Percentiles rank a stretch among this genome's conserved stretches.
phyloP scores from a whole-genome alignment of 2,329 filamentous ascomycete species.

The Torrubiella hemipterigena region DNA sequence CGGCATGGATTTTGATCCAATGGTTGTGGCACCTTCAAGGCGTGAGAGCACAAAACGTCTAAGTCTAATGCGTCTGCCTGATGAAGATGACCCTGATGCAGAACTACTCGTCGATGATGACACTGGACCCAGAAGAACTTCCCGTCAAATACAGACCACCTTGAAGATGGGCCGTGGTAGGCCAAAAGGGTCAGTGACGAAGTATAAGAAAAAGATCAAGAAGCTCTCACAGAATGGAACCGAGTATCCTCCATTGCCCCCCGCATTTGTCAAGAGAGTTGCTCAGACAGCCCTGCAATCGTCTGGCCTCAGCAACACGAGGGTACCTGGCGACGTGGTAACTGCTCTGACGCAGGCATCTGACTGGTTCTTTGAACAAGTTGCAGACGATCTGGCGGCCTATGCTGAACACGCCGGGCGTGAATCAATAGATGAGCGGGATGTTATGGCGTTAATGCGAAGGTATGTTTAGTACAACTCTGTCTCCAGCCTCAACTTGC shows the following conservation, averaged over 20 bases:
- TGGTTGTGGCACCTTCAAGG: too few relatives aligned
- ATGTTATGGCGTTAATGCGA: constrained; percentile 71
- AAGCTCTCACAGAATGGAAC: constrained; percentile 57
- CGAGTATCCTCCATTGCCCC: constrained; percentile 63
- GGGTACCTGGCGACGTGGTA: constrained; percentile 62
- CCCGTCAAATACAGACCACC: not conserved
- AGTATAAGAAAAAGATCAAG: constrained; percentile 27
- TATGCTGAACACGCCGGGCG: constrained; percentile 75
- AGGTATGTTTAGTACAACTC: constrained; percentile 45
- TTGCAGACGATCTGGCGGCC: constrained; percentile 64
- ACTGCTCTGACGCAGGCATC: constrained; percentile 67
- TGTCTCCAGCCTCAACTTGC: constrained; percentile 10
- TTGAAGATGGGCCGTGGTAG: constrained; percentile 4
- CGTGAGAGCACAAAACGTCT: too few relatives aligned
- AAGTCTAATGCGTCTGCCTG: too few relatives aligned
- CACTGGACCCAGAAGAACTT: too few relatives aligned
- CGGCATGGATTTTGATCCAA: too few relatives aligned
- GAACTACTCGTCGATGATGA: constrained; percentile 1
- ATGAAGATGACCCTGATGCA: too few relatives aligned
- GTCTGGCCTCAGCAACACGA: constrained; percentile 52
- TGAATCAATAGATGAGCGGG: constrained; percentile 76
- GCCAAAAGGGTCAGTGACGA: too few relatives aligned
- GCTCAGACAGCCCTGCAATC: constrained; percentile 60
- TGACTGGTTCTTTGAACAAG: constrained; percentile 87
- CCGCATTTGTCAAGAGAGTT: constrained; percentile 60